phyloP scores from a whole-genome alignment of 1,139 yeast species.

The Saccharomyces hybrid region DNA sequence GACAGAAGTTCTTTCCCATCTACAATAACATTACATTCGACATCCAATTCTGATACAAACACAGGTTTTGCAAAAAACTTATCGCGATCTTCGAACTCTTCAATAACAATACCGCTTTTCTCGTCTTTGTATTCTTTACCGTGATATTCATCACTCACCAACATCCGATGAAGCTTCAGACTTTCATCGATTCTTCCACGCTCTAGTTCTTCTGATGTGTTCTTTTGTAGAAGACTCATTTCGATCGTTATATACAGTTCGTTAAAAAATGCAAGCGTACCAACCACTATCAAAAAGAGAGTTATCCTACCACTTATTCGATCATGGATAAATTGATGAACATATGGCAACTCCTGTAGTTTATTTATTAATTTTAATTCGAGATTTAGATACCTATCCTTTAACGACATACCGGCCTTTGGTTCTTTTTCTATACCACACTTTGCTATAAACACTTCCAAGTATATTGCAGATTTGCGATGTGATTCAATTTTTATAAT shows the following conservation, averaged over 20 bases:
- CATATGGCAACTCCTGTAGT: conserved; percentile 19
- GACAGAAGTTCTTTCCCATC: conserved; percentile 24
- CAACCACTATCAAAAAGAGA: conserved; percentile 26
- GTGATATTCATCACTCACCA: conserved; percentile 30
- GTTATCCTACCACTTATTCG: conserved; percentile 31
- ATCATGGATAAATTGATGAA: conserved; percentile 27
- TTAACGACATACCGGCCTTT: not conserved
- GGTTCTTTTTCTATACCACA: not conserved
- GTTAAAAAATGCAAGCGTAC: conserved; percentile 29
- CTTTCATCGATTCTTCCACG: conserved; percentile 28
- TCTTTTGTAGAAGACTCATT: conserved; percentile 30
- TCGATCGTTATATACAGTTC: conserved; percentile 31
- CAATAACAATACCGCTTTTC: conserved; percentile 30
- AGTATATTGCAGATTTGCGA: not conserved
- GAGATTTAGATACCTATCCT: conserved; percentile 13
- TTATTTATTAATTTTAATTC: conserved; percentile 17
- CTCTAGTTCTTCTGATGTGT: conserved; percentile 29
- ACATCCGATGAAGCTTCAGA: conserved; percentile 24
- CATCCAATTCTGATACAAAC: conserved; percentile 68
- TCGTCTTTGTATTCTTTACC: conserved; percentile 29
- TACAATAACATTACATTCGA: conserved; percentile 40
- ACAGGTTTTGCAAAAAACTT: conserved; percentile 63
- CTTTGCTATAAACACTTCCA: not conserved
- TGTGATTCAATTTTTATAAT: not conserved
- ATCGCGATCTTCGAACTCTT: conserved; percentile 50